These are phyloP conservation scores for Warburgia ugandensis DNA, from an alignment of 164 flowering plant genomes.

Conservation along the genomic window DNA sequence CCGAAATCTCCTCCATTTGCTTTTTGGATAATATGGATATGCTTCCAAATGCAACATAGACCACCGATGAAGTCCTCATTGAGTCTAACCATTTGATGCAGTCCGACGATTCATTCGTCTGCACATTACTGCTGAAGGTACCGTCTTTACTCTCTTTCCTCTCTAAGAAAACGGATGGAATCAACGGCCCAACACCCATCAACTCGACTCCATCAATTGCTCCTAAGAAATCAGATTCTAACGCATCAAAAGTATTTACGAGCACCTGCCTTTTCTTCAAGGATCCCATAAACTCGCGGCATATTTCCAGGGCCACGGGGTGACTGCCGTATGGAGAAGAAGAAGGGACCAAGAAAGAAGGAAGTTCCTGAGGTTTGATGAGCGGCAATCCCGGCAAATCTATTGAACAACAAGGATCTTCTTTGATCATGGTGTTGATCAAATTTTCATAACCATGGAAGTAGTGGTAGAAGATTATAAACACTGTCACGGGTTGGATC, in stretches of 20 bases:
- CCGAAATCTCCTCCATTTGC: no score
- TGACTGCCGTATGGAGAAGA: background rate
- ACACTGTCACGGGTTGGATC: constrained; percentile 34
- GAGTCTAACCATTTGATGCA: no score
- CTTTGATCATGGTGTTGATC: background rate
- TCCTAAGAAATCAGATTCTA: no score
- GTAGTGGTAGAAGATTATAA: constrained; percentile 12
- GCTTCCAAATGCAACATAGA: no score
- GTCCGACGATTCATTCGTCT: background rate
- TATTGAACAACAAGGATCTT: constrained; percentile 13
- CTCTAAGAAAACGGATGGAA: constrained; percentile 33
- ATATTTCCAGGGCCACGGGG: background rate
- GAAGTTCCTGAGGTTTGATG: constrained; percentile 25
- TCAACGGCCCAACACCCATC: constrained; percentile 39
- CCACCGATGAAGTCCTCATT: constrained; percentile 8
- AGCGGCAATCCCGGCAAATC: constrained; percentile 27
- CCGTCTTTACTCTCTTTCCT: constrained; percentile 18
- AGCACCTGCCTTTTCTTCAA: constrained; percentile 20
- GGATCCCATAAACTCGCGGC: background rate
- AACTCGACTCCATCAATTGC: constrained; percentile 15
- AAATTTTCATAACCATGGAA: constrained; percentile 21
- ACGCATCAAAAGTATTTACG: constrained; percentile 37
- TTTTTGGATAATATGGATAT: no score
- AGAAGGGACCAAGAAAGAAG: constrained; percentile 25
- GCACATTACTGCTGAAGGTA: constrained; percentile 7